Evolutionary conservation across 2,329 filamentous ascomycete species (phyloP).

Genomic region (Neonectria faginata): DNA sequence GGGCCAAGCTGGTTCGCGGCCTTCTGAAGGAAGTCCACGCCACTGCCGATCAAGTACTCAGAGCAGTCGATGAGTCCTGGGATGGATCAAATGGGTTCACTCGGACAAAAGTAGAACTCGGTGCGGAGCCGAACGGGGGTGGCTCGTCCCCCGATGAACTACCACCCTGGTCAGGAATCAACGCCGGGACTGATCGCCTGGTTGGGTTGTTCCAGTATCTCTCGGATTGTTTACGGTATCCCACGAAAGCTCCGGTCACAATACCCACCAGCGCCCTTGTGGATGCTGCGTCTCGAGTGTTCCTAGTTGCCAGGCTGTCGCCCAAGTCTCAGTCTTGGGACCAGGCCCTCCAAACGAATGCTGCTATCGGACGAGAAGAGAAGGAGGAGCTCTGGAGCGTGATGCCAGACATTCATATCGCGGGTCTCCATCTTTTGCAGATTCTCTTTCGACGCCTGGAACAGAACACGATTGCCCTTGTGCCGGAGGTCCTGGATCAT

Average conservation of each 20-base stretch:
- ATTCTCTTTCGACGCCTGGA: conserved; percentile 69
- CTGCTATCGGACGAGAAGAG: conserved; percentile 82
- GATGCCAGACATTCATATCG: conserved; percentile 79
- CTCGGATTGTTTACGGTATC: conserved; percentile 69
- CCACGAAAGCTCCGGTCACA: conserved; percentile 73
- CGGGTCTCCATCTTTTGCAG: conserved; percentile 72
- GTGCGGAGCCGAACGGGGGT: conserved; percentile 62
- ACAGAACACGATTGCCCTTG: conserved; percentile 67
- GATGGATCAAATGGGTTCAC: conserved; percentile 70
- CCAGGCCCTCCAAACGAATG: conserved; percentile 72
- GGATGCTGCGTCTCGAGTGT: conserved; percentile 77
- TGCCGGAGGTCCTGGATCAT: conserved; percentile 77
- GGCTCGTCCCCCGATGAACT: conserved; percentile 62
- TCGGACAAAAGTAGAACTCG: conserved; percentile 56
- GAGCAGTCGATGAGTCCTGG: conserved; percentile 85
- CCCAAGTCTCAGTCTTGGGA: conserved; percentile 60
- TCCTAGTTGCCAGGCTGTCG: conserved; percentile 70
- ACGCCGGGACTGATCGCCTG: conserved; percentile 77
- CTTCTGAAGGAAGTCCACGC: conserved; percentile 74
- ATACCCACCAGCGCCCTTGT: conserved; percentile 75
- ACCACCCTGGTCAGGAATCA: conserved; percentile 80
- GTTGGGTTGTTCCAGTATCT: conserved; percentile 74
- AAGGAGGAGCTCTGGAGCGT: conserved; percentile 80
- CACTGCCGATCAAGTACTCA: conserved; percentile 81
- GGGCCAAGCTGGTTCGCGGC: conserved; percentile 74